Conservation (phyloP, 257 asterid genomes). For the Cruciata laevipes region DNA sequence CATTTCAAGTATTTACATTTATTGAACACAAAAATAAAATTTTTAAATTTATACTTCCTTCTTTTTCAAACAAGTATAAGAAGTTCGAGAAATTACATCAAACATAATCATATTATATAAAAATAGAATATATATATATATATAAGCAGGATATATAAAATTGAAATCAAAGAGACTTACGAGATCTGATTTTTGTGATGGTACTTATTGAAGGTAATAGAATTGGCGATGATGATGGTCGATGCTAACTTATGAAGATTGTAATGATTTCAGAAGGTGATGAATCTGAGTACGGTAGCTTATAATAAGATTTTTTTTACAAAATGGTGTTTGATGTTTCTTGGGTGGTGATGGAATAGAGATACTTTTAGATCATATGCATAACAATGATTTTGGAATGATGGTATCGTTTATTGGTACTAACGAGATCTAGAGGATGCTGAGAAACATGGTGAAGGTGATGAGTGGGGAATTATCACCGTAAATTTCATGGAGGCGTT, state of each 20-base stretch:
- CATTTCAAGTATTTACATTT: not conserved
- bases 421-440: not conserved
- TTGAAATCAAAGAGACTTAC: not conserved
- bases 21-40: too few relatives aligned
- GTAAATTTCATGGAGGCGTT: not conserved
- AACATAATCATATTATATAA: not conserved
- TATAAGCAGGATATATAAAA: too few relatives aligned
- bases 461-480: too few relatives aligned
- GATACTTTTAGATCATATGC: not conserved
- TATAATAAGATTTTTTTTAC: too few relatives aligned
- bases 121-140: too few relatives aligned
- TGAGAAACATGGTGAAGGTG: not conserved
- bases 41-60: too few relatives aligned
- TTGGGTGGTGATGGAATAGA: not conserved
- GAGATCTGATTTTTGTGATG: not conserved
- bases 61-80: too few relatives aligned
- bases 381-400: not conserved
- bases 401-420: not conserved
- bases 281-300: not conserved
- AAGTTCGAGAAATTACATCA: too few relatives aligned
- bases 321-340: not conserved
- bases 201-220: not conserved
- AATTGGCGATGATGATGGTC: not conserved
- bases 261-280: not conserved
- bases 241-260: not conserved